Conservation (phyloP, 2,329 filamentous ascomycete species). For the Simplicillium aogashimaense region DNA sequence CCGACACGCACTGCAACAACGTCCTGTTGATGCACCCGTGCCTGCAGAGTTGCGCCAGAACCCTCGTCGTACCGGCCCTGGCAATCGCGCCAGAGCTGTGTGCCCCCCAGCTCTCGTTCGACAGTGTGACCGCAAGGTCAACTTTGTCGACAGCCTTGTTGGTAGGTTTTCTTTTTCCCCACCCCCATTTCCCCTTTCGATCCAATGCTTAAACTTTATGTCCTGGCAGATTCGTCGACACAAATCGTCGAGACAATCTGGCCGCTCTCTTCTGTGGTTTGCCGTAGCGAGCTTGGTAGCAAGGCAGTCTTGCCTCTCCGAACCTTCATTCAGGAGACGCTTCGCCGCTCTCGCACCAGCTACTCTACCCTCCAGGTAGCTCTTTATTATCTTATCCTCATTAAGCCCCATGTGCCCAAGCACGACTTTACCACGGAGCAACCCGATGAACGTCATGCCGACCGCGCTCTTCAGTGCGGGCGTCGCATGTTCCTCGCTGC, state of each 20-base stretch:
- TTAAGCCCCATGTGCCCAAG: conserved; percentile 79
- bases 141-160: conserved; percentile 93
- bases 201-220: conserved; percentile 18
- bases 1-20: conserved; percentile 14
- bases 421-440: conserved; percentile 84
- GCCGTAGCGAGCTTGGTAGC: conserved; percentile 60
- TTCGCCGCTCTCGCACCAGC: conserved; percentile 88
- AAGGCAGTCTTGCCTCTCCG: conserved; percentile 80
- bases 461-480: conserved; percentile 83
- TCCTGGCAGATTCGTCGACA: conserved; percentile 74
- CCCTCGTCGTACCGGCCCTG: conserved; percentile 46
- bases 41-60: conserved; percentile 56
- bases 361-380: conserved; percentile 97
- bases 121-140: conserved; percentile 85
- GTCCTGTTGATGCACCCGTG: conserved; percentile 30
- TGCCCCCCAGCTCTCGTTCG: conserved; percentile 69
- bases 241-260: conserved; percentile 97
- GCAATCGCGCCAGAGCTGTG: conserved; percentile 44
- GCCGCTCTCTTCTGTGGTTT: conserved; percentile 77
- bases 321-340: conserved; percentile 94
- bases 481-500: conserved; percentile 95
- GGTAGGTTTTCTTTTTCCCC: conserved; percentile 57
- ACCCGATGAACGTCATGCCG: conserved; percentile 58
- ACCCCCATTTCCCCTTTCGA: conserved; percentile 7
- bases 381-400: conserved; percentile 88